Percentiles rank a stretch among this genome's conserved stretches.
These are phyloP conservation scores for Nicotiana noctiflora DNA, from an alignment of 257 asterid species.

Conservation along the genomic window DNA sequence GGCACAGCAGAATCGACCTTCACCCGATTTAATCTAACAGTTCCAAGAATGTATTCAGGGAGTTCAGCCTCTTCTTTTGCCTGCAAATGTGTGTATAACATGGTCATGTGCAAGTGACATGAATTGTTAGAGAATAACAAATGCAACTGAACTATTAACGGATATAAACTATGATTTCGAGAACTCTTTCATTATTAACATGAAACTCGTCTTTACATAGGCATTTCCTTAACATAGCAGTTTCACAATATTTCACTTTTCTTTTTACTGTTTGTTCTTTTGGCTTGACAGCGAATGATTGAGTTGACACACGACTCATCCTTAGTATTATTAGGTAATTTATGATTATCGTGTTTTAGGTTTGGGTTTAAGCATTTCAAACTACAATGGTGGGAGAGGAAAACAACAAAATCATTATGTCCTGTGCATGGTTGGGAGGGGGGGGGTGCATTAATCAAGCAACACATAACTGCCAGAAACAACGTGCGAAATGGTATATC, in stretches of 20 bases:
- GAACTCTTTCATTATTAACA: too few relatives aligned
- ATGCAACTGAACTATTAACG: not conserved
- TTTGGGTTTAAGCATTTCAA: not conserved
- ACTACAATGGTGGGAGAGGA: not conserved
- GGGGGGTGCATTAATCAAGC: not conserved
- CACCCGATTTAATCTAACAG: constrained; percentile 74
- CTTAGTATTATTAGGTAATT: not conserved
- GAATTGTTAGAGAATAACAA: not conserved
- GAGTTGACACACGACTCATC: not conserved
- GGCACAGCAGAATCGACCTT: constrained; percentile 68
- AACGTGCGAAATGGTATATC: not conserved
- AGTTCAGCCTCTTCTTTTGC: constrained; percentile 83
- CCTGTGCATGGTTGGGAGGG: not conserved
- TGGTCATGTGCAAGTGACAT: not conserved
- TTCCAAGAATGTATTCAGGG: constrained; percentile 91
- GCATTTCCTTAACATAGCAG: not conserved
- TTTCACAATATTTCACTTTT: not conserved
- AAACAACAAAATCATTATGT: not conserved
- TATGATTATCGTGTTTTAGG: not conserved
- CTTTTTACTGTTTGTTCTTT: not conserved
- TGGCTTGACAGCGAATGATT: not conserved
- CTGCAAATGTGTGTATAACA: constrained; percentile 28
- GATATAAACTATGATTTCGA: too few relatives aligned
- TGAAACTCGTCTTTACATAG: not conserved
- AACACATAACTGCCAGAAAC: not conserved